Conservation (phyloP, 1,284 basidiomycete species). For the Puccinia horiana region DNA sequence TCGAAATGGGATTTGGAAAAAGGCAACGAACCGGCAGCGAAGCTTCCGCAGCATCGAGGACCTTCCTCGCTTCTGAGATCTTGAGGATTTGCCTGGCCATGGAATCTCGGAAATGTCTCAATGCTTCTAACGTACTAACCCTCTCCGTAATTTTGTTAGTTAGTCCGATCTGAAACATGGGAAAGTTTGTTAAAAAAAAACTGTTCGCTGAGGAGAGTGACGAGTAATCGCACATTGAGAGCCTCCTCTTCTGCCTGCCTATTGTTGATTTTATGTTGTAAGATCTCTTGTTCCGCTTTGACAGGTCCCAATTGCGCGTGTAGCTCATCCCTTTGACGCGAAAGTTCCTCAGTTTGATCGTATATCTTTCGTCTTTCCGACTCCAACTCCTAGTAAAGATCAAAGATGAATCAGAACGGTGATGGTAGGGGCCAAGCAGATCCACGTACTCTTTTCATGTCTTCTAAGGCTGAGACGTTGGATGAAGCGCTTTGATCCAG, state of each 20-base stretch:
- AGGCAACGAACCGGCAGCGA: not conserved
- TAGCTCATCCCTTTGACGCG: not conserved
- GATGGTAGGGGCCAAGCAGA: not conserved
- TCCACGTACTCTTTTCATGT: constrained; percentile 56
- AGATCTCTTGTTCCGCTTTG: constrained; percentile 15
- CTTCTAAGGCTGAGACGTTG: constrained; percentile 69
- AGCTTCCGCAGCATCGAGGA: not conserved
- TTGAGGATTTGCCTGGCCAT: not conserved
- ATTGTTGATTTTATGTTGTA: constrained; percentile 7
- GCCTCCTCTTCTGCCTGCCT: constrained; percentile 13
- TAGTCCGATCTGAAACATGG: not conserved
- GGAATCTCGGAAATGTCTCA: constrained; percentile 23
- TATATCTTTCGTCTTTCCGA: constrained; percentile 4
- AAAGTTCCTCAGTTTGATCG: constrained; percentile 16
- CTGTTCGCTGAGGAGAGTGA: not conserved
- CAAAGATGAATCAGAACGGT: not conserved
- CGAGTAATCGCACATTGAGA: not conserved
- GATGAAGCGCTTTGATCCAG: constrained; percentile 73
- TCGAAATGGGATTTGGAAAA: not conserved
- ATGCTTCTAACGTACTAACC: not conserved
- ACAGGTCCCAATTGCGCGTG: not conserved
- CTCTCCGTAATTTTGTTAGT: constrained; percentile 8
- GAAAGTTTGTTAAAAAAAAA: not conserved
- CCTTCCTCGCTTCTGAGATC: not conserved
- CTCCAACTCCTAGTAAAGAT: constrained; percentile 15